These are phyloP conservation scores for Reticulascus tulasneorum DNA, from an alignment of 2,329 filamentous ascomycete genomes.

Conservation along the genomic window DNA sequence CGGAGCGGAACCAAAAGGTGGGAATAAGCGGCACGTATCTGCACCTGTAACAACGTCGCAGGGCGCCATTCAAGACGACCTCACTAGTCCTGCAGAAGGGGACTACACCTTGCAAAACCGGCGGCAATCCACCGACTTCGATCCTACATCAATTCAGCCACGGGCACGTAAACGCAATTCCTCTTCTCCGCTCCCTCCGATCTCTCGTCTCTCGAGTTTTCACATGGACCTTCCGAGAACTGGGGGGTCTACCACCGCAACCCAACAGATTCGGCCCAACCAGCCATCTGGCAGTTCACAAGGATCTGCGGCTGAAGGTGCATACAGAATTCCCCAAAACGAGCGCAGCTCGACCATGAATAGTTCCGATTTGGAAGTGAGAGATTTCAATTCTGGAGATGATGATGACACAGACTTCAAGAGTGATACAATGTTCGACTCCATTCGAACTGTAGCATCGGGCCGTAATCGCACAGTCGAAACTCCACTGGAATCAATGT, in stretches of 20 bases:
- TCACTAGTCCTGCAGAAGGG: constrained; percentile 8
- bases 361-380: constrained; percentile 65
- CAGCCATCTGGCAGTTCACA: constrained; percentile 39
- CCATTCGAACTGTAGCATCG: constrained; percentile 67
- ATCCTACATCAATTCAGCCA: constrained; percentile 23
- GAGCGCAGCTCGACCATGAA: constrained; percentile 62
- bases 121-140: constrained; percentile 20
- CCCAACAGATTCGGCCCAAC: constrained; percentile 31
- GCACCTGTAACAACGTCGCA: constrained; percentile 39
- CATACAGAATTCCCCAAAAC: constrained; percentile 31
- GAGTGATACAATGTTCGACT: constrained; percentile 75
- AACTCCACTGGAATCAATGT: constrained; percentile 73
- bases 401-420: constrained; percentile 76
- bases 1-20: constrained; percentile 35
- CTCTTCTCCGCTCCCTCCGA: constrained; percentile 53
- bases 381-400: constrained; percentile 62
- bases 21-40: constrained; percentile 49
- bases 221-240: constrained; percentile 49
- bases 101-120: constrained; percentile 21
- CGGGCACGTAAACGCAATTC: constrained; percentile 37
- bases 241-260: constrained; percentile 37
- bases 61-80: constrained; percentile 21
- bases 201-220: constrained; percentile 51
- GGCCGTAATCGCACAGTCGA: constrained; percentile 62
- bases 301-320: constrained; percentile 40